Conservation (phyloP, 2,329 filamentous ascomycete genomes). For the Exophiala alcalophila region DNA sequence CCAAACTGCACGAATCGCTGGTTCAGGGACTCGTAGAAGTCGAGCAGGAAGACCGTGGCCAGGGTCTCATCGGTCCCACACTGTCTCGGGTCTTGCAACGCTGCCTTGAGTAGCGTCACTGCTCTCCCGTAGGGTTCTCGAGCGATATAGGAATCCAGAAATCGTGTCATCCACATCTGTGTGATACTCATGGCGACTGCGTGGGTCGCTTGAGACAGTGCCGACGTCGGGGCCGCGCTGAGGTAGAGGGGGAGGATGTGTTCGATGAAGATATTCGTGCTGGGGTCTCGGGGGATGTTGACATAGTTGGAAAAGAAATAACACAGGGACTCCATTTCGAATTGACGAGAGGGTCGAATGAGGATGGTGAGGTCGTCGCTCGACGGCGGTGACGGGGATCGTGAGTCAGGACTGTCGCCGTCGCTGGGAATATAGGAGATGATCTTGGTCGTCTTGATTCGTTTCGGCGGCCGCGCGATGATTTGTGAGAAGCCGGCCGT, state of each 20-base stretch:
- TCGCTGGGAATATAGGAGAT: neutral
- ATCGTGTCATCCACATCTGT: constrained; percentile 20
- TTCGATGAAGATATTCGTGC: constrained; percentile 26
- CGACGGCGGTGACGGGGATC: neutral
- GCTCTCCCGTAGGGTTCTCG: constrained; percentile 16
- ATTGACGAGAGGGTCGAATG: constrained; percentile 13
- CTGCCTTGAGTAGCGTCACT: constrained; percentile 9
- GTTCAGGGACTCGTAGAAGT: constrained; percentile 25
- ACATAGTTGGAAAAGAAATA: constrained; percentile 27
- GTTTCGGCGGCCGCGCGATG: constrained; percentile 6
- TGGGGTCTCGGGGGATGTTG: constrained; percentile 23
- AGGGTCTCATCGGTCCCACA: constrained; percentile 19
- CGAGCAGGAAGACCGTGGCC: constrained; percentile 25
- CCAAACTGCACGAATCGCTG: constrained; percentile 19
- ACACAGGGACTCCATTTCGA: constrained; percentile 15
- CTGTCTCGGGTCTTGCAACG: constrained; percentile 13
- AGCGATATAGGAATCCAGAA: constrained; percentile 15
- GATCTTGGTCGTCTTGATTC: constrained; percentile 1
- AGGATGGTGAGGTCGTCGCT: constrained; percentile 3
- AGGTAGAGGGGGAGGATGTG: constrained; percentile 23
- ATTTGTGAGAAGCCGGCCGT: constrained; percentile 7
- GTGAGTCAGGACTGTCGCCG: neutral
- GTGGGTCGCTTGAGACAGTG: constrained; percentile 14
- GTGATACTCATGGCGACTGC: constrained; percentile 21
- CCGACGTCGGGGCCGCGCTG: constrained; percentile 12